These are phyloP conservation scores for Dactylellina cionopaga DNA, from an alignment of 2,329 filamentous ascomycete species.

Conservation along the genomic window DNA sequence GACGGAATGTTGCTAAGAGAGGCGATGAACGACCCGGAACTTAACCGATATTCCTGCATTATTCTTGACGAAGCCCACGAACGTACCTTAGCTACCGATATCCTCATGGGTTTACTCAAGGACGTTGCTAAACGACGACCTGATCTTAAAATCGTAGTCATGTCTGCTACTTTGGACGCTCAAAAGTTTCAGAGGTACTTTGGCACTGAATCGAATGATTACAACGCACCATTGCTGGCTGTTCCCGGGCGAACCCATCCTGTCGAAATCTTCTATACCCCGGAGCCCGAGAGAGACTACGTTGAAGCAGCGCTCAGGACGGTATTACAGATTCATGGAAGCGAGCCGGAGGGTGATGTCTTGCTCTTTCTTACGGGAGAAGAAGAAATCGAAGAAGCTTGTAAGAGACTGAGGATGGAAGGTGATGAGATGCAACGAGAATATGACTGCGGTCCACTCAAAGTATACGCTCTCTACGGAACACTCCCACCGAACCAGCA, in stretches of 20 bases:
- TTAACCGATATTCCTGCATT: conserved; percentile 94
- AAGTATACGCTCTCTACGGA: conserved; percentile 92
- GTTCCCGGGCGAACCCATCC: conserved; percentile 95
- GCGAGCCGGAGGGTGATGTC: conserved; percentile 90
- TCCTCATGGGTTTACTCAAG: conserved; percentile 95
- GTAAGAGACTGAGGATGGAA: conserved; percentile 88
- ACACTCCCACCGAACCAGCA: conserved; percentile 91
- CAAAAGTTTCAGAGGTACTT: conserved; percentile 99
- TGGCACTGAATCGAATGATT: conserved; percentile 63
- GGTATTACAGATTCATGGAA: conserved; percentile 94
- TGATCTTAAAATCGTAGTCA: conserved; percentile 98
- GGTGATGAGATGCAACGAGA: conserved; percentile 91
- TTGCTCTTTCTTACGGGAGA: conserved; percentile 95
- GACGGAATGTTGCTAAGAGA: conserved; percentile 98
- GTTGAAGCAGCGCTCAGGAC: conserved; percentile 94
- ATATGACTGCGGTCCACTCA: conserved; percentile 87
- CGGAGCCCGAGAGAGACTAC: conserved; percentile 94
- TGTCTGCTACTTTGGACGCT: conserved; percentile 96
- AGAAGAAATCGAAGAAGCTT: conserved; percentile 97
- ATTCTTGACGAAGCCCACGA: conserved; percentile 99
- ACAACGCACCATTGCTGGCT: conserved; percentile 85
- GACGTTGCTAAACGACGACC: conserved; percentile 82
- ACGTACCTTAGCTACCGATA: conserved; percentile 94
- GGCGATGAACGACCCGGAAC: conserved; percentile 92
- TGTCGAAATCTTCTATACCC: conserved; percentile 98